Evolutionary conservation across 495 filamentous ascomycete species (phyloP), one percentile per base, ranked within the genome.

Genomic region (Penicillium steckii): DNA sequence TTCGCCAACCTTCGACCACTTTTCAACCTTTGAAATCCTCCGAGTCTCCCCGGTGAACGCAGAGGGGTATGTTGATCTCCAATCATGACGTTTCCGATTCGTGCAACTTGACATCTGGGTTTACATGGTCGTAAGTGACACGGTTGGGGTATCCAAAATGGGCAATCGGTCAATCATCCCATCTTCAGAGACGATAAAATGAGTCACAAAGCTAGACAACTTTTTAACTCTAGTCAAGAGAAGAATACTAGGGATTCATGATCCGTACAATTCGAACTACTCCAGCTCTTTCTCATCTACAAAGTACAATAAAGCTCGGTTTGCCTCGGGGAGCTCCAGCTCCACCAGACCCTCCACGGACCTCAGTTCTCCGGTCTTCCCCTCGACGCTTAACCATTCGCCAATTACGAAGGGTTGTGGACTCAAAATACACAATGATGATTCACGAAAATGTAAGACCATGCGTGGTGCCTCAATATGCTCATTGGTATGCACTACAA

Each of bases 21-120:
- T 48, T 42, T 56, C 48, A 55, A 44, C 44, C 21, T 1, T 29
- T 12, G 27, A n/a, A 27, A 27, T 15, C 24, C 47, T 55, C 62
- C 63, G 63, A 66, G 23, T 56, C 60, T 59, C 50, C 54, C 63
- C 60, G 63, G 62, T 63, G 62, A 58, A 44, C 44, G 8, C 50
- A 41, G 46, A 53, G 49, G 50, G 59, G 48, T 50, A 48, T 35
- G 46, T 21, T 46, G 51, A 46, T 50, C 44, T 54, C 33, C 32
- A 55, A 62, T 55, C 19, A 62, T 59, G 52, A 58, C 51, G 52
- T 53, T 32, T 50, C 17, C 38, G 24, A 49, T 56, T 49, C 38
- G 53, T 29, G 2, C n/a, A 5, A 15, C 40, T 33, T 32, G 38
- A 27, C 29, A 26, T 43, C 40, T 21, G 10, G 24, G 19, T 19